A percentile compares a stretch with the other conserved stretches of the same genome.
phyloP scores from a whole-genome alignment of 345 rosid genomes.

The Gossypium herbaceum region DNA sequence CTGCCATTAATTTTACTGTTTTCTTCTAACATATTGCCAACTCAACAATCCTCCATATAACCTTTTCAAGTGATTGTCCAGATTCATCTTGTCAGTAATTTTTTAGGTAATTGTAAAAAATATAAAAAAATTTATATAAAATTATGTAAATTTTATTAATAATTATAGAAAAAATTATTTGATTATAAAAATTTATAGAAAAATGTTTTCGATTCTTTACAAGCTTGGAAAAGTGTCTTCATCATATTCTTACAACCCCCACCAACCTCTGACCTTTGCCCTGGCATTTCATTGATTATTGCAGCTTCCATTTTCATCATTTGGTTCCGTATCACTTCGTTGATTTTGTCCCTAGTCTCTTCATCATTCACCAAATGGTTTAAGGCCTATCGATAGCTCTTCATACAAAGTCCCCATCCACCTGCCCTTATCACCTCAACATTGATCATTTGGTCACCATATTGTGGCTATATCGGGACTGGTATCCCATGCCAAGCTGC shows the following conservation, averaged over 20 bases:
- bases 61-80: too few relatives aligned
- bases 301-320: slow-evolving; percentile 21
- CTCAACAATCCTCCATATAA: too few relatives aligned
- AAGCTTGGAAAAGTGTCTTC: slow-evolving; percentile 3
- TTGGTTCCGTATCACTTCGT: slow-evolving; percentile 30
- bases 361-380: slow-evolving; percentile 26
- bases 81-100: too few relatives aligned
- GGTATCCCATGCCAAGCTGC: slow-evolving; percentile 35
- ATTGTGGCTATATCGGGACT: slow-evolving; percentile 36
- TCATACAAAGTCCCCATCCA: slow-evolving; percentile 30
- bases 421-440: slow-evolving; percentile 25
- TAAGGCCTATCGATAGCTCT: slow-evolving; percentile 30
- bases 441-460: slow-evolving; percentile 44
- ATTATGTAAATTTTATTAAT: too few relatives aligned
- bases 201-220: neutral
- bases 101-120: too few relatives aligned
- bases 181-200: too few relatives aligned
- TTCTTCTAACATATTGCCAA: too few relatives aligned
- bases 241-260: slow-evolving; percentile 22
- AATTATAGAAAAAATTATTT: too few relatives aligned
- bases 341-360: slow-evolving; percentile 31
- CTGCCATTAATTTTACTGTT: too few relatives aligned
- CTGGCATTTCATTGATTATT: slow-evolving; percentile 28
- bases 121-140: too few relatives aligned
- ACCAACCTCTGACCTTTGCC: slow-evolving; percentile 26